phyloP scores from a whole-genome alignment of 495 filamentous ascomycete species.

The Xylaria cubensis region DNA sequence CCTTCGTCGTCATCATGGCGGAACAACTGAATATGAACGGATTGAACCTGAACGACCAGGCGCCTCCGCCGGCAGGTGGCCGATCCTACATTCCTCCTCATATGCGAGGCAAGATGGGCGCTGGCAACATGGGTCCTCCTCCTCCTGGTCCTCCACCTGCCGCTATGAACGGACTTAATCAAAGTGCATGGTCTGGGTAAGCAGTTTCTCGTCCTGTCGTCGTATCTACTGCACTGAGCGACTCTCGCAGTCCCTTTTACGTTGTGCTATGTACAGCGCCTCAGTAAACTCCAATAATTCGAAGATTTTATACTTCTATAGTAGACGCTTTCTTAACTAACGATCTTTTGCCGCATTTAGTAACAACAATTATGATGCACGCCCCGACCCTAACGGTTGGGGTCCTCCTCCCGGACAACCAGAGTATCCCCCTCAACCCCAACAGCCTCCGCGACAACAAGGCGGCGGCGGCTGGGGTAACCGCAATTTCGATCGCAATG shows the following conservation, averaged over 20 bases:
- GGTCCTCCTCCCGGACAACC: conserved; percentile 29
- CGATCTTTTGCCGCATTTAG: conserved; percentile 32
- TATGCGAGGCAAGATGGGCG: conserved; percentile 69
- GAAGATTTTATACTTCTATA: neutral
- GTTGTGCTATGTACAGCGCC: neutral
- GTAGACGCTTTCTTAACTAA: conserved; percentile 30
- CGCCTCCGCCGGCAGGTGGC: conserved; percentile 58
- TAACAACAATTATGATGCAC: conserved; percentile 53
- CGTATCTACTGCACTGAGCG: neutral
- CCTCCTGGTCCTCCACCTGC: conserved; percentile 44
- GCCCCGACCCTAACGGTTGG: conserved; percentile 43
- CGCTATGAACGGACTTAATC: conserved; percentile 58
- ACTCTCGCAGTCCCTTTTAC: neutral
- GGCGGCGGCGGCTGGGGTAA: conserved; percentile 36
- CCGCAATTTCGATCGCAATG: conserved; percentile 59
- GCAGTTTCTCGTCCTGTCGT: conserved; percentile 31
- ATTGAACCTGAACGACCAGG: conserved; percentile 73
- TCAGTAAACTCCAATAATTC: neutral
- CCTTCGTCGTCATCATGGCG: conserved; percentile 68
- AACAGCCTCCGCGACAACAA: conserved; percentile 35
- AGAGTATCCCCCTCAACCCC: conserved; percentile 37
- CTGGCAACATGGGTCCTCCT: conserved; percentile 37
- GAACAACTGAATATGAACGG: conserved; percentile 93
- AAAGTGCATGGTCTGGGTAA: conserved; percentile 71
- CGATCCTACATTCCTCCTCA: conserved; percentile 94